Conservation (phyloP, 2,329 filamentous ascomycete species). For the Mariannaea elegans region DNA sequence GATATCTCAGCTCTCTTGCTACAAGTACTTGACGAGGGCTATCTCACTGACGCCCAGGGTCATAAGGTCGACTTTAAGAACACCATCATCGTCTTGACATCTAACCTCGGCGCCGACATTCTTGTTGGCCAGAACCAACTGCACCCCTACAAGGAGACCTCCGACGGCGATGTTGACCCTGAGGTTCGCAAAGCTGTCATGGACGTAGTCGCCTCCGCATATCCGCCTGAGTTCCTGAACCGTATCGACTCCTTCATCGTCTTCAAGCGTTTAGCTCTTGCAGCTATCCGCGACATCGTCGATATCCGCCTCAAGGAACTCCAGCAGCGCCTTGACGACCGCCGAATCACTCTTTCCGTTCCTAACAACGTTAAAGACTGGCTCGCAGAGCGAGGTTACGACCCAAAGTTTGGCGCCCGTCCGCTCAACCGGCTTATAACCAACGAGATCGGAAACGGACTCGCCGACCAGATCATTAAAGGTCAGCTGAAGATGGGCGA, state of each 20-base stretch:
- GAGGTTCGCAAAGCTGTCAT: slow-evolving; percentile 83
- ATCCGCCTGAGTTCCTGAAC: slow-evolving; percentile 96
- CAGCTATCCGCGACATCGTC: slow-evolving; percentile 88
- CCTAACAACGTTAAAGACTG: slow-evolving; percentile 79
- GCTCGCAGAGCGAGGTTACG: slow-evolving; percentile 90
- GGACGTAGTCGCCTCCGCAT: slow-evolving; percentile 78
- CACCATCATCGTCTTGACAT: slow-evolving; percentile 95
- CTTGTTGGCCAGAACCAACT: slow-evolving; percentile 78
- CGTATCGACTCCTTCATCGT: slow-evolving; percentile 96
- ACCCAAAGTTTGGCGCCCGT: slow-evolving; percentile 88
- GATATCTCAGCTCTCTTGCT: slow-evolving; percentile 93
- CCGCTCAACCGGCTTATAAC: slow-evolving; percentile 91
- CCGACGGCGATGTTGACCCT: slow-evolving; percentile 74
- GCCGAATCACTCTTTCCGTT: slow-evolving; percentile 80
- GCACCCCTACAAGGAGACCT: slow-evolving; percentile 69
- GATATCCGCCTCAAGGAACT: slow-evolving; percentile 90
- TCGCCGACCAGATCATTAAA: slow-evolving; percentile 92
- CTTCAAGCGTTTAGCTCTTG: slow-evolving; percentile 84
- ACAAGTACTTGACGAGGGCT: slow-evolving; percentile 95
- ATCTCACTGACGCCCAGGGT: slow-evolving; percentile 92
- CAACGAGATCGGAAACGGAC: slow-evolving; percentile 85
- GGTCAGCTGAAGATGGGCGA: slow-evolving; percentile 83
- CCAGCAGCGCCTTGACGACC: slow-evolving; percentile 82
- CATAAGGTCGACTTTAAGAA: slow-evolving; percentile 98
- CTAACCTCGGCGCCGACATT: slow-evolving; percentile 92